These are phyloP conservation scores for Cetraspora pellucida DNA, from an alignment of 192 early-diverging fungal species.

Conservation along the genomic window DNA sequence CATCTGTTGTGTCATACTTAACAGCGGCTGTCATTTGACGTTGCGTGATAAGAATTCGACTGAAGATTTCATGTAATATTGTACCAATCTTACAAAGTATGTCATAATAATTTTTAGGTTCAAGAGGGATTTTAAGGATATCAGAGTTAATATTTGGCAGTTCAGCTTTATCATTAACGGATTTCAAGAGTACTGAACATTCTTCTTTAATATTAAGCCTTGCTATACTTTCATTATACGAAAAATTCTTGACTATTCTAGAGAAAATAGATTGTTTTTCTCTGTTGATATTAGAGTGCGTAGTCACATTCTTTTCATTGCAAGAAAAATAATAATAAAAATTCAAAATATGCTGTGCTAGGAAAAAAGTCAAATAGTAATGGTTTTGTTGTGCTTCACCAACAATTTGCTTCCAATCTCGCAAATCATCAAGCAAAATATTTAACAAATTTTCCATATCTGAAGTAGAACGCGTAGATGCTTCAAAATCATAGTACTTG, in stretches of 20 bases:
- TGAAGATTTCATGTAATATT: conserved; percentile 6
- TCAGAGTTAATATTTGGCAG: background rate
- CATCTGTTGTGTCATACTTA: background rate
- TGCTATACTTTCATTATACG: too few relatives aligned
- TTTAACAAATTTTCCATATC: too few relatives aligned
- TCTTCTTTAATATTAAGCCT: background rate
- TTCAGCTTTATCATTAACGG: background rate
- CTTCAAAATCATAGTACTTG: too few relatives aligned
- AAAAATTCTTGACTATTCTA: too few relatives aligned
- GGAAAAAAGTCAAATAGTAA: conserved; percentile 13
- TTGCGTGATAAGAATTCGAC: background rate
- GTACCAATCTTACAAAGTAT: conserved; percentile 15
- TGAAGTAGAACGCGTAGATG: too few relatives aligned
- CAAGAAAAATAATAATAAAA: conserved; percentile 6
- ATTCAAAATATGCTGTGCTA: conserved; percentile 3
- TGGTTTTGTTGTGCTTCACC: background rate
- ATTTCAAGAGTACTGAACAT: background rate
- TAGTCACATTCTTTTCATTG: too few relatives aligned
- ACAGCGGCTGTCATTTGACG: background rate
- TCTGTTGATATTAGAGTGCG: too few relatives aligned
- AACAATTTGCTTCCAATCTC: background rate
- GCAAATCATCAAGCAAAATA: background rate
- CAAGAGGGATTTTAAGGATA: background rate
- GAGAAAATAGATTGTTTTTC: too few relatives aligned
- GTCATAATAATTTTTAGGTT: background rate